Evolutionary conservation across 176 grass and related monocot genomes (phyloP).

Genomic region (Alopecurus myosuroides): DNA sequence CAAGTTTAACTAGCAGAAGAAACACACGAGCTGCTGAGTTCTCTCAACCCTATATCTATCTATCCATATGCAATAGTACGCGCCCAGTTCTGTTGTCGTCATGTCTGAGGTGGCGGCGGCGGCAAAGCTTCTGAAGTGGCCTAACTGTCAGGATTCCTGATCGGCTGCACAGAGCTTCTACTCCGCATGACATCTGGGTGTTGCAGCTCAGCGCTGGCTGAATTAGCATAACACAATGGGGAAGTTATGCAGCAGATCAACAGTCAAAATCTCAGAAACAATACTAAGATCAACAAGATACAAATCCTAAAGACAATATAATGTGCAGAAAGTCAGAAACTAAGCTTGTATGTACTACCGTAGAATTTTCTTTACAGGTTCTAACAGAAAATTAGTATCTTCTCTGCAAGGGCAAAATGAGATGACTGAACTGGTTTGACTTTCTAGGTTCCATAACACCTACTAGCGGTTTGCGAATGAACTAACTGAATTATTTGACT

Average conservation of each 20-base stretch:
- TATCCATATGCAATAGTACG: background rate
- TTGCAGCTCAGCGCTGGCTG: background rate
- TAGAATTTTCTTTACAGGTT: background rate
- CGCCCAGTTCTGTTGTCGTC: background rate
- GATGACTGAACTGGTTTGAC: background rate
- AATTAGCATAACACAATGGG: background rate
- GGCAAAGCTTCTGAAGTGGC: background rate
- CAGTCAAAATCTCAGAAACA: background rate
- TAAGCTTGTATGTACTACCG: background rate
- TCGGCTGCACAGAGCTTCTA: background rate
- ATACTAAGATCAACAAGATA: background rate
- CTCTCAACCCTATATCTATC: background rate
- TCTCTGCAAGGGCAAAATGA: background rate
- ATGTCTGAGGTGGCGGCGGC: background rate
- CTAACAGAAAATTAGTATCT: background rate
- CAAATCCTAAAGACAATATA: background rate
- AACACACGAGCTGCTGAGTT: background rate
- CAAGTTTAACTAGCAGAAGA: constrained; percentile 3
- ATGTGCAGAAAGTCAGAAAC: background rate
- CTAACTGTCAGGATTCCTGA: background rate
- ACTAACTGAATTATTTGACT: constrained; percentile 14
- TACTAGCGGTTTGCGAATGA: background rate
- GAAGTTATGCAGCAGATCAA: background rate
- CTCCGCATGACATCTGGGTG: background rate
- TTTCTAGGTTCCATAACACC: background rate